Evolutionary conservation across 768 basidiomycete species (phyloP).

Genomic region (Trametes cubensis): DNA sequence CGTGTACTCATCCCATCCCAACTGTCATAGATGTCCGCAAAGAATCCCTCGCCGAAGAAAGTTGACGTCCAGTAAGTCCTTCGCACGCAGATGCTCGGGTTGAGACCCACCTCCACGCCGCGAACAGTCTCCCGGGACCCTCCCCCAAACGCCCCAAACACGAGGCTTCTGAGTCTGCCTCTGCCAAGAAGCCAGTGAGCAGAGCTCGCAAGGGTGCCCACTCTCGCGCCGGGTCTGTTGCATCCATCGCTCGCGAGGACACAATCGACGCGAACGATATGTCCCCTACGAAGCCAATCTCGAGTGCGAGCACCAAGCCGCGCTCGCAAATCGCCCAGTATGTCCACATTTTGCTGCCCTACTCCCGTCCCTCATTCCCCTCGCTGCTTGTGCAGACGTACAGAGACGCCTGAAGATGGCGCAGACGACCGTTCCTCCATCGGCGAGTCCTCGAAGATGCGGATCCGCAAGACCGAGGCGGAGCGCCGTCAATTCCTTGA

Average conservation of each 20-base stretch:
- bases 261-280: slow-evolving; percentile 9
- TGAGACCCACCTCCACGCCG: background rate
- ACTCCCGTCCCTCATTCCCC: background rate
- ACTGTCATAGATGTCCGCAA: slow-evolving; percentile 13
- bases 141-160: slow-evolving; percentile 24
- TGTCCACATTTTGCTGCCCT: background rate
- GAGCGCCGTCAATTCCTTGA: slow-evolving; percentile 68
- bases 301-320: slow-evolving; percentile 18
- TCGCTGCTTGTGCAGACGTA: slow-evolving; percentile 11
- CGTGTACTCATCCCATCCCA: background rate
- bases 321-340: slow-evolving; percentile 14
- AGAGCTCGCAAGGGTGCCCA: slow-evolving; percentile 19
- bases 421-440: slow-evolving; percentile 55
- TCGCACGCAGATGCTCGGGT: background rate
- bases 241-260: slow-evolving; percentile 21
- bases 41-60: slow-evolving; percentile 33
- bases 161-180: slow-evolving; percentile 7
- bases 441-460: slow-evolving; percentile 52
- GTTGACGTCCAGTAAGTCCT: slow-evolving; percentile 38
- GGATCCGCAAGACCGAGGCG: slow-evolving; percentile 51
- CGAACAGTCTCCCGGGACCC: slow-evolving; percentile 26
- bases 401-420: slow-evolving; percentile 34
- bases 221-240: slow-evolving; percentile 28
- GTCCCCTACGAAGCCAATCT: slow-evolving; percentile 19
- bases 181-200: slow-evolving; percentile 31